Conservation (phyloP, 257 asterid species). For the Petunia axillaris region DNA sequence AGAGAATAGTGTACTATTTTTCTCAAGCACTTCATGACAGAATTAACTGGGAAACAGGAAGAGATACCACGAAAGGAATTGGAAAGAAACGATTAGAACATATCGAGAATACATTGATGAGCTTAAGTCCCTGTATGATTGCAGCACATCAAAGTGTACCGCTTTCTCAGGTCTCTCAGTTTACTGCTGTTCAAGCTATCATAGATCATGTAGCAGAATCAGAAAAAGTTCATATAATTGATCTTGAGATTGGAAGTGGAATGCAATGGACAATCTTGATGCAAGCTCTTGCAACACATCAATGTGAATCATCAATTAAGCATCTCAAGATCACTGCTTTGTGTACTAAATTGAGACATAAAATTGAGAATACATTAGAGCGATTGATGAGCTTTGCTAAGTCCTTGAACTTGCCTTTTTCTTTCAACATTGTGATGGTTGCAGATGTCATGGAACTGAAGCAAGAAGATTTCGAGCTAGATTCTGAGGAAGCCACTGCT, state of each 20-base stretch:
- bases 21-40: constrained; percentile 37
- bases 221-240: constrained; percentile 54
- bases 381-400: constrained; percentile 52
- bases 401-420: constrained; percentile 45
- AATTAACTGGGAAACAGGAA: constrained; percentile 39
- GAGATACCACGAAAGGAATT: neutral
- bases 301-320: constrained; percentile 36
- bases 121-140: constrained; percentile 17
- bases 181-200: constrained; percentile 58
- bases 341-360: constrained; percentile 38
- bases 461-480: constrained; percentile 30
- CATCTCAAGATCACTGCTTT: constrained; percentile 64
- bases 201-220: constrained; percentile 48
- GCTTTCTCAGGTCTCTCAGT: constrained; percentile 48
- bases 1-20: constrained; percentile 37
- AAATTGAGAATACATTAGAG: constrained; percentile 51
- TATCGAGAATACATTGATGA: constrained; percentile 22
- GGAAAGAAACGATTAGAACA: constrained; percentile 18
- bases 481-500: constrained; percentile 47
- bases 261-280: constrained; percentile 56
- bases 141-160: constrained; percentile 52
- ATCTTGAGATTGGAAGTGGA: constrained; percentile 55
- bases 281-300: constrained; percentile 59
- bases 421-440: constrained; percentile 51
- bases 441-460: constrained; percentile 45